Evolutionary conservation across 768 basidiomycete genomes (phyloP), one percentile per base, ranked within the genome.

Genomic region (Floccularia luteovirens): DNA sequence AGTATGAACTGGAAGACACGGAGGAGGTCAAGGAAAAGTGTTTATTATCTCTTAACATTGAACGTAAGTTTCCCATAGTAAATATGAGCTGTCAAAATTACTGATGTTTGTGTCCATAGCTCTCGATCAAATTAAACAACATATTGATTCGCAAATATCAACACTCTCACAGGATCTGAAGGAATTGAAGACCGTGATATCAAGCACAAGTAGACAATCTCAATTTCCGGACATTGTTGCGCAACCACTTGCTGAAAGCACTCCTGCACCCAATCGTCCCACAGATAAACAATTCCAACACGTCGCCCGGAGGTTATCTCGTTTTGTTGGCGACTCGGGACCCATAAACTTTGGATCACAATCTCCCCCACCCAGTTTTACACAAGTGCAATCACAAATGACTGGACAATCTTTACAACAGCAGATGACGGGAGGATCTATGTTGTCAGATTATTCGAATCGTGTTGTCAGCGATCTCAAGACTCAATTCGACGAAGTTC

Each of bases 71-170:
- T 28, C 27, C 27, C 14, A 30, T 30, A 30, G 8, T 30, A 8
- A 30, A 30, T 30, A 12, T 25, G 16, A n/a, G 19, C 45, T 24
- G 4, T 20, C 33, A 21, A 16, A 33, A 16, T 41, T 32, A 27
- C 14, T n/a, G 38, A 41, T 19, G 39, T 25, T 46, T 8, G 14
- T 41, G 37, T 28, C 12, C 21, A 14, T 51, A 99, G 94, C 91
- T 17, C 80, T 98, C 40, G 93, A 99, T 61, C 94, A 98, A 58
- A 94, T 99, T 59, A 97, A 94, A 57, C 91, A 97, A 54, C 94
- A 99, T 56, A 93, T 99, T 49, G 94, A 99, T 53, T 53, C 78
- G 2, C 92, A 94, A 52, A 93, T 99, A 45, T 80, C 87, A 0
- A 67, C 66, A 0, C 66, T 99, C 13, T 79, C 89, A 22, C 82